Evolutionary conservation across 23 red algal species (phyloP).

Genomic region (Chondrus crispus): DNA sequence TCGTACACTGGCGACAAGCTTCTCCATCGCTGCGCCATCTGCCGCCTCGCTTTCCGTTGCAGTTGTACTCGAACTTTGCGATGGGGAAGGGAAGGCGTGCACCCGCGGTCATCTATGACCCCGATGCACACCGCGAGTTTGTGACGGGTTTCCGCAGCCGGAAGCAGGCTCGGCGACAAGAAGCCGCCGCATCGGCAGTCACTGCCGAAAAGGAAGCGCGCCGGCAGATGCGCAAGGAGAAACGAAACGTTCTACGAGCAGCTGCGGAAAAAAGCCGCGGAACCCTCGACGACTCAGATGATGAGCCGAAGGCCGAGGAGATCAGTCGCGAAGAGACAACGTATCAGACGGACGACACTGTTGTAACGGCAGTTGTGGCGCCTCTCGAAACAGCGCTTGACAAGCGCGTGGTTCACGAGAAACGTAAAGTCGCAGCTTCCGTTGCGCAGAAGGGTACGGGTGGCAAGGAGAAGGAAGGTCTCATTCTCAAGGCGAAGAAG

Average conservation of each 20-base stretch:
- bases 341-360: constrained; percentile 14
- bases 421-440: background rate
- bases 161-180: constrained; percentile 31
- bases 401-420: background rate
- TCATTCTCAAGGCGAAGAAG: background rate
- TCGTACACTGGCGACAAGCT: no score
- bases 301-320: background rate
- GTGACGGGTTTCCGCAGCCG: constrained; percentile 72
- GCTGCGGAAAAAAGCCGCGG: background rate
- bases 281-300: background rate
- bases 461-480: background rate
- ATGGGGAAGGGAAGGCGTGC: no score
- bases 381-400: constrained; percentile 19
- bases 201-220: constrained; percentile 39
- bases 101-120: constrained; percentile 49
- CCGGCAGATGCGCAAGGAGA: constrained; percentile 26
- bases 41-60: no score
- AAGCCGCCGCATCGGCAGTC: constrained; percentile 5
- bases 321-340: background rate
- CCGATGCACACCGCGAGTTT: constrained; percentile 68
- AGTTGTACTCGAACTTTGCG: no score
- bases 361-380: constrained; percentile 45
- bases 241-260: constrained; percentile 19
- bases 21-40: no score
- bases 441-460: background rate